Conservation (phyloP, 208 protist species). For the Leishmania tropica region DNA sequence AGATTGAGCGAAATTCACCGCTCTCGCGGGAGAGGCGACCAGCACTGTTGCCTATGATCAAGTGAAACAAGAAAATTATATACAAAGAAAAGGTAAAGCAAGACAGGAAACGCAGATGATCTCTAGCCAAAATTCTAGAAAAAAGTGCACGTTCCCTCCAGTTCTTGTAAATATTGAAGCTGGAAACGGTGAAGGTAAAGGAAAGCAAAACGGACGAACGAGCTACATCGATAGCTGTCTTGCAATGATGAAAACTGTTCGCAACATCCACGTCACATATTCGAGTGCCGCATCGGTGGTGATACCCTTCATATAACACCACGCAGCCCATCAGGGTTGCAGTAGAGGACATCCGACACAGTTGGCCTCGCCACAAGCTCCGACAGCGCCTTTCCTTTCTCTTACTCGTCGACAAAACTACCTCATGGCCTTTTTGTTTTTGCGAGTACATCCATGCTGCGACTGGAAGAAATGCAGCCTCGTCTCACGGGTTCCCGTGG, state of each 20-base stretch:
- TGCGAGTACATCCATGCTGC: slow-evolving; percentile 1
- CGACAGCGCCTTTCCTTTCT: background rate
- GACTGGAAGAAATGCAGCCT: background rate
- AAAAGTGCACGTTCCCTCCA: background rate
- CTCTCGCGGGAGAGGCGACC: background rate
- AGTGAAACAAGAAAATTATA: background rate
- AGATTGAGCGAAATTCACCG: background rate
- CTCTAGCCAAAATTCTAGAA: background rate
- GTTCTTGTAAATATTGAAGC: background rate
- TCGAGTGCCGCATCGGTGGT: background rate
- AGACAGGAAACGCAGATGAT: background rate
- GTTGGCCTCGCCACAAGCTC: background rate
- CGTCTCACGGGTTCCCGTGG: background rate
- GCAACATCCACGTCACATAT: background rate
- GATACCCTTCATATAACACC: background rate
- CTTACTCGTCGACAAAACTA: background rate
- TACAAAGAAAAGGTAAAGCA: background rate
- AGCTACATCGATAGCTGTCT: background rate
- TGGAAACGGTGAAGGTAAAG: background rate
- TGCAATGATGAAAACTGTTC: background rate
- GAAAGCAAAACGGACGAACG: background rate
- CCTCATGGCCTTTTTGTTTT: background rate
- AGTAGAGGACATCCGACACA: background rate
- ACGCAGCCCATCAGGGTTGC: background rate
- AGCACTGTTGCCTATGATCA: background rate